Base-by-base conservation (phyloP, 2,329 filamentous ascomycete species). In the Exophiala calicioides region DNA sequence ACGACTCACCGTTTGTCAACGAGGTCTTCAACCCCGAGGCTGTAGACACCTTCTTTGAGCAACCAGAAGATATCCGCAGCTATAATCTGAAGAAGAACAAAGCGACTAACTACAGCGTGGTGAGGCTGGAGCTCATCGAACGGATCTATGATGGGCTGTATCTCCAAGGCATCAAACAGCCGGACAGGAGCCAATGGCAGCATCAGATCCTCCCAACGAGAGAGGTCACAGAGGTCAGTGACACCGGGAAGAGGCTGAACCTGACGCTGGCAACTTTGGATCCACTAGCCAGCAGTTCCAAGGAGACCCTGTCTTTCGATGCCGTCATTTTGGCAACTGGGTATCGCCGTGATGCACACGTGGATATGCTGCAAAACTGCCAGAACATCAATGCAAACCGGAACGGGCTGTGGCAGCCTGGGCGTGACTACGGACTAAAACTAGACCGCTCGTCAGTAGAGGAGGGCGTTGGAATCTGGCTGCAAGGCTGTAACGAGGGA, bases 1-100 rank as follows among this genome's bases (percentile, higher is more conserved):
- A 98, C 64, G 93, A 97, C 67, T 95, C 89, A 43, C 93, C 91
- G 13, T 97, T 97, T 61, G 90, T 97, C 60, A 97, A 97, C 68
- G 90, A 93, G 62, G 88, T 97, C 63, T 97, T 97, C 75, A 90
- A 97, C 71, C 91, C 91, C 1, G 82, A 85, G 24, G 86, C 84
- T 50, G 83, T 95, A 21, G 86, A 95, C 65, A 75, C 76, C 33
- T 80, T 95, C 58, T 96, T 83, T 72, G 72, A 79, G 37, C 82
- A 84, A 56, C 74, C 84, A 0, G 70, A 82, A 1, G 72, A 75
- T 33, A 75, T 83, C 52, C 85, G 90, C 37, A 72, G 77, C 23
- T 68, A 72, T 10, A 73, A 74, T 19, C 73, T 95, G 40, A 70
- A 75, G 12, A 82, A 83, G 41, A 88, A 94, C 58, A 85, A 86